Evolutionary conservation across 257 asterid genomes (phyloP), one percentile per base, ranked within the genome.

Genomic region (Scutellaria minor): DNA sequence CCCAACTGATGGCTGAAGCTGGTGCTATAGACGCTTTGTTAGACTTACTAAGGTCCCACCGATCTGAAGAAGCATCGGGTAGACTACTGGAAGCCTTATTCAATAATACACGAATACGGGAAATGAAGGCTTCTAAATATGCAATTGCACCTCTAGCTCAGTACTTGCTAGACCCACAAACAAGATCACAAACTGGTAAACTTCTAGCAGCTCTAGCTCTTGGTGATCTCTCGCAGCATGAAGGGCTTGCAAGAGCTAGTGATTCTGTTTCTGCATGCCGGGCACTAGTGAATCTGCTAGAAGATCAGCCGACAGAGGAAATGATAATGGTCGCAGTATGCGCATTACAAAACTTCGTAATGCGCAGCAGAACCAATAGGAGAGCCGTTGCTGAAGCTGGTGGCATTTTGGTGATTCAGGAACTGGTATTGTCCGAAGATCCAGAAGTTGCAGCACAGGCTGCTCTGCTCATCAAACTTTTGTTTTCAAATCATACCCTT

Each of bases 111-210:
- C 81, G 77, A 59, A 77, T 92, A 70, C 86, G 93, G 50, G 96
- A 87, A 78, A 83, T 84, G 88, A 92, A 89, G 85, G 91, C 86
- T 71, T 81, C 90, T 37, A 89, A 88, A 50, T 83, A 89, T 47
- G 96, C 97, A 51, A 86, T 92, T 24, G 92, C 97, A 39, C 96
- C 97, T 56, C 86, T 92, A 20, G 87, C 97, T 52, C 97, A 92
- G 54, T 89, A 92, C 76, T 77, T 92, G 85, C 82, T 89, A 18
- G 97, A 92, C 84, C 93, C 97, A 52, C 96, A 86, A 82, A 89
- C 97, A 74, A 84, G 63, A 76, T 88, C 97, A 44, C 85, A 84
- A 59, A 71, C 87, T 10, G 83, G 89, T 71, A 85, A 76, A 84
- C 93, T 92, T 82, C 84, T 92, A 48, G 93, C 93, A 37, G 87